These are phyloP conservation scores for Colletotrichum sp. DNA, from an alignment of 2,329 filamentous ascomycete species.

Conservation along the genomic window DNA sequence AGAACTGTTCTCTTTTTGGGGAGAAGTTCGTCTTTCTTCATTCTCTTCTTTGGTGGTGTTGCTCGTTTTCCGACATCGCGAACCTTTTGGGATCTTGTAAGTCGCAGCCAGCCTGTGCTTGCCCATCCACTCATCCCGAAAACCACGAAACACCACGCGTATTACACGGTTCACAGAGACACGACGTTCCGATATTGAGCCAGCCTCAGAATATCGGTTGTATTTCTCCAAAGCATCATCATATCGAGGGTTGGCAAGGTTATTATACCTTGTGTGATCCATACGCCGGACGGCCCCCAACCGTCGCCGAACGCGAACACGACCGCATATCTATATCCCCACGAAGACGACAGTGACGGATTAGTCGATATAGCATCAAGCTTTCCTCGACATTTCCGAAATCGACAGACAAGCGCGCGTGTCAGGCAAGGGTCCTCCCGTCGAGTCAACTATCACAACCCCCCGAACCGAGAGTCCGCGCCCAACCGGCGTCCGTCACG, in stretches of 20 bases:
- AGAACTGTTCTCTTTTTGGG: not conserved
- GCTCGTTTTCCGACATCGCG: not conserved
- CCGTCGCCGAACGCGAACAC: not conserved
- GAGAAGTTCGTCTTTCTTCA: not conserved
- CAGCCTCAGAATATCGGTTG: not conserved
- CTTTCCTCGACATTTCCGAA: not conserved
- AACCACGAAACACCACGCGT: not conserved
- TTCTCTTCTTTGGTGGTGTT: not conserved
- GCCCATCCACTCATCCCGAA: no score
- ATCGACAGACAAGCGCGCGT: not conserved
- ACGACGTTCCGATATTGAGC: not conserved
- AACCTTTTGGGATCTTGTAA: not conserved
- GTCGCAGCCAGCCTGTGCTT: constrained; percentile 10
- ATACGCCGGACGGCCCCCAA: not conserved
- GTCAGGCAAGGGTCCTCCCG: not conserved
- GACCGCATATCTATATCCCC: not conserved
- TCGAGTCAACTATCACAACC: not conserved
- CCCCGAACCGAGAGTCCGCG: not conserved
- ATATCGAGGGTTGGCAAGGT: not conserved
- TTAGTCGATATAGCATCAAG: not conserved
- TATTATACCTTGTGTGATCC: not conserved
- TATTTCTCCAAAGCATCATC: not conserved
- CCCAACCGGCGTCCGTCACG: not conserved
- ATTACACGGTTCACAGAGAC: not conserved
- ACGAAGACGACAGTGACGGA: not conserved